Percentiles rank a stretch among this genome's conserved stretches.
Conservation (phyloP, 805 yeast species). For the Scheffersomyces spartinae region DNA sequence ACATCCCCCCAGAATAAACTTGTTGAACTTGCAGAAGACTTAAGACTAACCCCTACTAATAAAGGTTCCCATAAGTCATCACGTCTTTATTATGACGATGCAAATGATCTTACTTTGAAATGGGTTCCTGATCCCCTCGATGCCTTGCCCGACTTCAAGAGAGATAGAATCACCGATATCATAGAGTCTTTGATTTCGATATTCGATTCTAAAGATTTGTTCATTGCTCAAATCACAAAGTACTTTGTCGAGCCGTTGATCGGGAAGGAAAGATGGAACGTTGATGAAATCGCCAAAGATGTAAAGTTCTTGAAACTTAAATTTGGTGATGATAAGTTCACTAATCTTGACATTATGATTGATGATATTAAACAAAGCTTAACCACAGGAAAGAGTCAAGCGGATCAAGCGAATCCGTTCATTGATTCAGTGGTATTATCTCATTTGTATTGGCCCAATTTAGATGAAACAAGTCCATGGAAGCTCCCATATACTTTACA, state of each 20-base stretch:
- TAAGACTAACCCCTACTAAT: conserved; percentile 18
- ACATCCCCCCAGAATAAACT: conserved; percentile 29
- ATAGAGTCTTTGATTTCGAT: conserved; percentile 63
- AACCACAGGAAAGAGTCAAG: conserved; percentile 16
- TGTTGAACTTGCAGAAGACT: conserved; percentile 42
- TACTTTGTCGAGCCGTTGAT: conserved; percentile 51
- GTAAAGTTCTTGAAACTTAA: conserved; percentile 46
- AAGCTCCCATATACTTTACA: too few species aligned
- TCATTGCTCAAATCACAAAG: conserved; percentile 52
- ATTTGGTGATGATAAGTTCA: conserved; percentile 58
- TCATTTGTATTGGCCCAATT: conserved; percentile 83
- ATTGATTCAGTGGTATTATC: conserved; percentile 48
- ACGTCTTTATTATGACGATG: conserved; percentile 20
- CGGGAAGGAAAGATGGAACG: conserved; percentile 25
- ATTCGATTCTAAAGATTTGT: conserved; percentile 56
- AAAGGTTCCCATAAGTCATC: conserved; percentile 9
- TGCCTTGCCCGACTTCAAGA: conserved; percentile 76
- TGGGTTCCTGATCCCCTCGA: conserved; percentile 88
- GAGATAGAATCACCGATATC: conserved; percentile 49
- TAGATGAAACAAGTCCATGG: too few species aligned
- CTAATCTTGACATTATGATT: conserved; percentile 75
- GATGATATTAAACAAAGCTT: conserved; percentile 54
- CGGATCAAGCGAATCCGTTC: conserved; percentile 8
- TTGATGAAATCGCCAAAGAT: conserved; percentile 26
- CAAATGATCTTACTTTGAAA: conserved; percentile 34